A percentile compares a stretch with the other conserved stretches of the same genome.
Conservation (phyloP, 768 basidiomycete species). For the Boletus sp. region DNA sequence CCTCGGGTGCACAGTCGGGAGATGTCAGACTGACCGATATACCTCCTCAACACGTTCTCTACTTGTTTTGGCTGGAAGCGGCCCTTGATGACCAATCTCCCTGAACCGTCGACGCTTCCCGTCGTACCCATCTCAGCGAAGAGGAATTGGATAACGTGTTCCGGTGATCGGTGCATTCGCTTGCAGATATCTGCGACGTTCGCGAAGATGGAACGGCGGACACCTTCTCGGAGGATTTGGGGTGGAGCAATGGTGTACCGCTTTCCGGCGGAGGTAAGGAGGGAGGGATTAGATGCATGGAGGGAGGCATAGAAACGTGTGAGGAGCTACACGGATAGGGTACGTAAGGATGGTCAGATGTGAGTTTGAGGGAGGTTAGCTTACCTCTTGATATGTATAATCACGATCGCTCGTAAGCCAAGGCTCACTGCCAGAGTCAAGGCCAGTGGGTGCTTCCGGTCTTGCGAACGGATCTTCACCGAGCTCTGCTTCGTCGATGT, state of each 20-base stretch:
- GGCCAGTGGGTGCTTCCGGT: conserved; percentile 51
- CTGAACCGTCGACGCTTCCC: conserved; percentile 89
- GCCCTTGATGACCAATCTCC: conserved; percentile 94
- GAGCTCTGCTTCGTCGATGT: conserved; percentile 78
- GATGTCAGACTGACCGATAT: conserved; percentile 70
- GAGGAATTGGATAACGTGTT: conserved; percentile 96
- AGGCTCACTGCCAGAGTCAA: conserved; percentile 77
- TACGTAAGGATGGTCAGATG: background rate
- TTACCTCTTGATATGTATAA: conserved; percentile 92
- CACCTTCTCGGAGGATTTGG: conserved; percentile 90
- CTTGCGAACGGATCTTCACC: conserved; percentile 85
- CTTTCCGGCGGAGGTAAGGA: conserved; percentile 81
- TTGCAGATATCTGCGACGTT: conserved; percentile 98
- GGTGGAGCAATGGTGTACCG: conserved; percentile 98
- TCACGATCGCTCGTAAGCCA: conserved; percentile 95
- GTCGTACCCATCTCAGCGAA: conserved; percentile 99
- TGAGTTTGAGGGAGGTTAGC: conserved; percentile 12
- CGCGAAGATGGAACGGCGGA: conserved; percentile 96
- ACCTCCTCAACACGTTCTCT: conserved; percentile 93
- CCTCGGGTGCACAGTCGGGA: background rate
- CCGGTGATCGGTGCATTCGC: conserved; percentile 96
- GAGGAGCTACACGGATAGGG: conserved; percentile 59
- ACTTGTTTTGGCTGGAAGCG: conserved; percentile 98
- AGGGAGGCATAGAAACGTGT: conserved; percentile 89
- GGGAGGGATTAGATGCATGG: conserved; percentile 91